Conservation (phyloP, 305 asterid species). For the Solanum hybrid region DNA sequence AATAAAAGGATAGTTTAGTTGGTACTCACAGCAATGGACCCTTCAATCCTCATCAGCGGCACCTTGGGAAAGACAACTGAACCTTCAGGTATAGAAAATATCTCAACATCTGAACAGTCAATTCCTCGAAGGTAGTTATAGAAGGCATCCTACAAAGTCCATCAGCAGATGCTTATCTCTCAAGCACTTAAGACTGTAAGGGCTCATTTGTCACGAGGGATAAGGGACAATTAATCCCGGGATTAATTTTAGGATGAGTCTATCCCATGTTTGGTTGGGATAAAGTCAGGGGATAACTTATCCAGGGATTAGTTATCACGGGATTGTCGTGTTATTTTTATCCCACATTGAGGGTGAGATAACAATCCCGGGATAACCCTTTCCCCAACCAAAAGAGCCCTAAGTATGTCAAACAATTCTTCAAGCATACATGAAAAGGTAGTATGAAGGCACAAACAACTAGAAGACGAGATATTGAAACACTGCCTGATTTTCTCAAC, state of each 20-base stretch:
- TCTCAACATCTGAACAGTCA: slow-evolving; percentile 81
- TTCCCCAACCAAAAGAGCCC: not conserved
- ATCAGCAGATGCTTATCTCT: not conserved
- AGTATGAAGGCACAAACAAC: not conserved
- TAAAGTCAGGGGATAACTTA: not conserved
- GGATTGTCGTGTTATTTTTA: not conserved
- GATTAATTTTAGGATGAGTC: not conserved
- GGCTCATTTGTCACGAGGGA: not conserved
- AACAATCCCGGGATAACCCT: not conserved
- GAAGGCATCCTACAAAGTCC: slow-evolving; percentile 53
- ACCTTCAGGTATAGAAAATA: slow-evolving; percentile 88
- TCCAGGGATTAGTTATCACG: not conserved
- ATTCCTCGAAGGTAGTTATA: slow-evolving; percentile 67
- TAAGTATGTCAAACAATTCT: not conserved
- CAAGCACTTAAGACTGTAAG: not conserved
- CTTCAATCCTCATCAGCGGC: slow-evolving; percentile 92
- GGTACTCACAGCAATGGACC: slow-evolving; percentile 87
- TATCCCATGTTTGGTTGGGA: not conserved
- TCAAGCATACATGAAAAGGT: not conserved
- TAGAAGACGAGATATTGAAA: not conserved
- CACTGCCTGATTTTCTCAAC: not conserved
- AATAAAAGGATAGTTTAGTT: not conserved
- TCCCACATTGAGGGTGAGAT: not conserved
- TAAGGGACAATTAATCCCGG: not conserved
- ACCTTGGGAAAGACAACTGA: slow-evolving; percentile 82